Evolutionary conservation across 345 rosid genomes (phyloP), one percentile per base, ranked within the genome.

Genomic region (Geranium rotundifolium): DNA sequence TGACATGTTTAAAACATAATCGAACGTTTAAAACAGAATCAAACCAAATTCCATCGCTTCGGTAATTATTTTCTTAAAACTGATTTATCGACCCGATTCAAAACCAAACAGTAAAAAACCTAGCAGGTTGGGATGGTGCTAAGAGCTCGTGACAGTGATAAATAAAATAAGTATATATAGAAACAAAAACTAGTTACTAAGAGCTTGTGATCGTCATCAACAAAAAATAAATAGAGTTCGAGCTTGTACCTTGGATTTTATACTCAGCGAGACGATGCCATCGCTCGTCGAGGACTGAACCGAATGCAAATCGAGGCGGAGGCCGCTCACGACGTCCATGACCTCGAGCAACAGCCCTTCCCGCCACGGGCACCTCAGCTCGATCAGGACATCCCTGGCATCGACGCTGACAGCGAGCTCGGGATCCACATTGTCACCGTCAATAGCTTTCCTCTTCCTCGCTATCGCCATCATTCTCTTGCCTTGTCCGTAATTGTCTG

Each of bases 271-370:
- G 4, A 95, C 80, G 59, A 84, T 67, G 58, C 95, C 96, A 13
- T 81, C 85, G 0, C 56, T 69, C 13, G 83, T 81, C 3, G 93
- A 80, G 7, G 97, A 86, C 29, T 84, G 88, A 39, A 95, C 85
- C 1, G 95, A 80, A 67, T 82, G 82, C 60, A 87, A 90, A 80
- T 95, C 96, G 65, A 95, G 64, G 59, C 72, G 76, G 63, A 90
- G 85, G 73, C 69, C 72, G 75, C 82, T 80, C 46, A 75, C 68
- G 31, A 72, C 84, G 64, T 80, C 93, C 81, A 93, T 79, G 56
- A 90, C 76, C 77, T 88, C 92, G 3, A 90, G 84, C 75, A 93
- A 71, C 54, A 88, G 58, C 52, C 97, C 92, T 67, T 93, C 99
- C 72, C 82, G 79, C 89, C 86, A 93, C n/a, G 79, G 73, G 73